Base-by-base conservation (phyloP, 257 asterid species). In the Osmanthus fragrans region DNA sequence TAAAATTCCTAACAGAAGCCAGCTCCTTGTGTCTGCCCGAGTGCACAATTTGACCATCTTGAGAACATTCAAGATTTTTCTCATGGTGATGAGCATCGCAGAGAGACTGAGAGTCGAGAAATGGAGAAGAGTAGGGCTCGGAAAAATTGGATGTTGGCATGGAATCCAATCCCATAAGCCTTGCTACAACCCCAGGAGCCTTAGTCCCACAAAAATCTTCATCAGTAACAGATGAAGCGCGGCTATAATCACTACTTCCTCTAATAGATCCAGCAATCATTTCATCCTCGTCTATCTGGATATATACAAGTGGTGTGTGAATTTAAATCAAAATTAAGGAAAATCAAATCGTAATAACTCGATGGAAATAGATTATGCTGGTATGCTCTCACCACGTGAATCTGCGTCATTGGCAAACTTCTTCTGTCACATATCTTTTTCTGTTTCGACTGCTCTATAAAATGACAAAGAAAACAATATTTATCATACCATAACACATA, bases 391-490 rank as follows among this genome's bases (percentile, higher is more conserved):
- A 92, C 98, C 91, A 80, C 83, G 75, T 83, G 90, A 80, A 88
- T 76, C 78, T 82, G 90, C 47, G 96, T 86, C 69, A 40, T 73
- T n/a, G 96, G 98, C 73, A 83, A 79, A 81, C 85, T 92, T 37
- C 94, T 89, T 37, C 94, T 89, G 30, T 90, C 90, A 33, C 89
- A 84, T 84, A 88, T 82, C 90, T 90, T 92, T 86, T 91, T 91
- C 89, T 90, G 97, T 80, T 91, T 95, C 69, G 92, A 85, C 91
- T 84, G 89, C 79, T 88, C 99, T 95, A 66, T 82, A 81, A 23
- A 72, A 79, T 68, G 70, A 32, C 78, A 72, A 70, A 64, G n/a
- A 73, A 70, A n/a, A 76, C 11, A 29, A 72, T 25, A 1, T 30
- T 8, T 19, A 71, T 82, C n/a, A 27, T 40, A 70, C 33, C 36